Conservation (phyloP, 352 stramenopile species). For the Pythium graminicola region DNA sequence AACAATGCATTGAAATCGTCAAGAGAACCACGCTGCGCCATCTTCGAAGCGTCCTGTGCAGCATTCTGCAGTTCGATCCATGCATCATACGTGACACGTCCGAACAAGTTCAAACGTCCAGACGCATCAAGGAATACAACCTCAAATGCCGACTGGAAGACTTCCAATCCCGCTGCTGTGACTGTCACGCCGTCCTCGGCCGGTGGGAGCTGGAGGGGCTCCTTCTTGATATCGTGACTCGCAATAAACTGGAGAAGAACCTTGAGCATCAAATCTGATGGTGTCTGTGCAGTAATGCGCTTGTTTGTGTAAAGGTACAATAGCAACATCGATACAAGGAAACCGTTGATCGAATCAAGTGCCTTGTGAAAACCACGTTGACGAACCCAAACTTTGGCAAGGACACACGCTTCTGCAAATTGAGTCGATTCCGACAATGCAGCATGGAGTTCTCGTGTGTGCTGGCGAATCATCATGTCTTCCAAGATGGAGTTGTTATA, state of each 20-base stretch:
- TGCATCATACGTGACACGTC: constrained; percentile 49
- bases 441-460: constrained; percentile 76
- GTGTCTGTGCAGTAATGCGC: constrained; percentile 56
- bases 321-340: constrained; percentile 77
- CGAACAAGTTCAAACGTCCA: constrained; percentile 69
- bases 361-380: constrained; percentile 74
- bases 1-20: constrained; percentile 78
- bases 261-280: constrained; percentile 84
- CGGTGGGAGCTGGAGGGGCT: constrained; percentile 62
- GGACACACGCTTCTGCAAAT: constrained; percentile 71
- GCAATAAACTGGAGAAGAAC: constrained; percentile 78
- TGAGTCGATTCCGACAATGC: constrained; percentile 52
- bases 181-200: constrained; percentile 45
- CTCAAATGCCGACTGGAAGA: constrained; percentile 61
- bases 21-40: constrained; percentile 56
- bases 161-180: constrained; percentile 56
- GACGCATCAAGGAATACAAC: constrained; percentile 76
- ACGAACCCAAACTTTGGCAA: constrained; percentile 85
- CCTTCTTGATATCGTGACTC: constrained; percentile 52
- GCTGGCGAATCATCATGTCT: constrained; percentile 79
- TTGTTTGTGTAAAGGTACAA: constrained; percentile 76
- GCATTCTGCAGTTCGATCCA: constrained; percentile 65
- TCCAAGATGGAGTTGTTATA: constrained; percentile 92
- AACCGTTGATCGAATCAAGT: constrained; percentile 79
- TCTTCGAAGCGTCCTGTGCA: constrained; percentile 49